A percentile compares a stretch with the other conserved stretches of the same genome.
phyloP scores from a whole-genome alignment of 495 filamentous ascomycete genomes.

The Durotheca rogersii region DNA sequence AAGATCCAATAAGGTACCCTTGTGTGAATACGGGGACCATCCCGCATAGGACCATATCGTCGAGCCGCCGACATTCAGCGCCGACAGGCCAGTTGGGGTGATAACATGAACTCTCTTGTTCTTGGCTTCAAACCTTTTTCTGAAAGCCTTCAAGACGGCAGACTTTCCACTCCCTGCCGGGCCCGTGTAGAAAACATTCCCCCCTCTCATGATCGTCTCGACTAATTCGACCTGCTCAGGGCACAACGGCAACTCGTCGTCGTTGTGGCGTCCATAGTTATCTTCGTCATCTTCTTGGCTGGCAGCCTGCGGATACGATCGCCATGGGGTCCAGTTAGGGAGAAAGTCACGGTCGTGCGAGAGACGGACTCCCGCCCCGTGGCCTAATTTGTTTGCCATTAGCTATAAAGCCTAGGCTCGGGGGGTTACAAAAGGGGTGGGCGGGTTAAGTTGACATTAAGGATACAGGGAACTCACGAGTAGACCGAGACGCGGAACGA shows the following conservation, averaged over 20 bases:
- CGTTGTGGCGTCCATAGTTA: background rate
- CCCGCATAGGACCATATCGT: slow-evolving; percentile 59
- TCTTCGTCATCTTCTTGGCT: background rate
- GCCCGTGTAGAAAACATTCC: slow-evolving; percentile 64
- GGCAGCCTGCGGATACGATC: too few species aligned
- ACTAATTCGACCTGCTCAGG: slow-evolving; percentile 52
- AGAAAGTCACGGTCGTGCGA: background rate
- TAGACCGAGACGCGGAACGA: background rate
- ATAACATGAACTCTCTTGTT: slow-evolving; percentile 49
- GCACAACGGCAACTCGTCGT: slow-evolving; percentile 36
- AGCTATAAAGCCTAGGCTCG: background rate
- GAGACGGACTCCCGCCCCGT: background rate
- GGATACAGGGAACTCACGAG: background rate
- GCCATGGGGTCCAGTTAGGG: too few species aligned
- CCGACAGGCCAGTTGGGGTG: slow-evolving; percentile 58
- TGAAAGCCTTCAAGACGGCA: slow-evolving; percentile 54
- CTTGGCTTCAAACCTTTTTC: slow-evolving; percentile 34
- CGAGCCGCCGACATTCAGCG: slow-evolving; percentile 53
- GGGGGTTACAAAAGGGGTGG: too few species aligned
- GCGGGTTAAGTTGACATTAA: background rate
- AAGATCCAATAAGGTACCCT: slow-evolving; percentile 20
- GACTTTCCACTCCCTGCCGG: slow-evolving; percentile 63
- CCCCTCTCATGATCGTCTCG: slow-evolving; percentile 46
- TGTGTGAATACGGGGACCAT: slow-evolving; percentile 45
- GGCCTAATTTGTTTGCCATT: background rate